Base-by-base conservation (phyloP, 495 filamentous ascomycete species). In the Corynascus novoguineensis region DNA sequence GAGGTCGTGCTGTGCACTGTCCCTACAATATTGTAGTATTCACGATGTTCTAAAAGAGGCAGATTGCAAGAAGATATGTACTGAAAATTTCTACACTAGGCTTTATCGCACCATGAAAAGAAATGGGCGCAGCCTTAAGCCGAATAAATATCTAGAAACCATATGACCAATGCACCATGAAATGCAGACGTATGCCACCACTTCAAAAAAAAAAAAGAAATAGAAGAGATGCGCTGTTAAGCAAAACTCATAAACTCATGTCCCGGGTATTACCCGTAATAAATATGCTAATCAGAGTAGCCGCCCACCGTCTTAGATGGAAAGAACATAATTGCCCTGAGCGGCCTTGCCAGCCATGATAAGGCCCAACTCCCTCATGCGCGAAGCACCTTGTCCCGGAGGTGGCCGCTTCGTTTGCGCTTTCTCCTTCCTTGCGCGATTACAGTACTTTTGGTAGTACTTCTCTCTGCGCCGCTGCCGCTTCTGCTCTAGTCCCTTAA, bases 401-500 rank as follows among this genome's bases (percentile, higher is more conserved):
- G 85, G 85, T 19, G 75, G 73, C 49, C 74, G 71, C 38, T 67
- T 66, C 50, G 75, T 66, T 17, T 68, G 60, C 50, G 77, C 74
- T 64, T 78, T 75, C 24, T 76, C 76, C 60, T 78, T 78, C 19
- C 76, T 73, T 6, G 76, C 77, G 24, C 74, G 74, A 51, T 75
- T 71, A 73, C 83, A 89, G 62, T 90, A 83, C 72, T 93, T 90
- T 66, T 90, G 86, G 37, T 72, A 68, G 66, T 87, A 90, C 69
- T 92, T 93, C 73, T 96, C 89, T 72, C 86, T 88, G 53, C 93
- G 88, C 52, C 90, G 84, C 71, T 92, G 89, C 41, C 92, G 84
- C 74, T 93, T 96, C 72, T 88, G 85, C 76, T 97, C 93, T 8
- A 98, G 83, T 6, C 93, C 93, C 67, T 95, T 91, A 72, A 96